Evolutionary conservation across 345 rosid species (phyloP), one percentile per base, ranked within the genome.

Genomic region (Salix purpurea): DNA sequence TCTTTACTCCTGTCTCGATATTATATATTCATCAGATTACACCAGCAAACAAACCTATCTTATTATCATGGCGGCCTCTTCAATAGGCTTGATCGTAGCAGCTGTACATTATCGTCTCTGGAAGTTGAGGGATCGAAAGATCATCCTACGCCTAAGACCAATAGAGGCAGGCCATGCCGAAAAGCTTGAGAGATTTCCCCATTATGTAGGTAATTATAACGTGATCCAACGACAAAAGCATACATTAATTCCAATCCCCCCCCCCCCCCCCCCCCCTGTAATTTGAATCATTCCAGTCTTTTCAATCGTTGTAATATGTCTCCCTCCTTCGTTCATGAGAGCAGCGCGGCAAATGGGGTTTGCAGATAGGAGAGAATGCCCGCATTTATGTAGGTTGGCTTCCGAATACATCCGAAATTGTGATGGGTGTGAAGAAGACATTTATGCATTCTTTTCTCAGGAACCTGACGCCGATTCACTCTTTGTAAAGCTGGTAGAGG

Each of bases 341-440:
- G 85, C 85, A 95, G 98, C 92, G 5, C 85, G 98, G 74, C 99
- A 96, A 77, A 67, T 96, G 85, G 97, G 98, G 56, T 87, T 93
- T 61, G 82, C 65, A 54, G 97, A 96, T 73, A 87, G 85, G 78
- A 81, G 80, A 67, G 91, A 90, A 76, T 90, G 91, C 44, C 96
- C 95, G 5, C 86, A 82, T 70, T 86, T 96, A 6, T 84, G 91
- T 87, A 89, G 86, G 76, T 77, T 93, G 52, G 99, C 94, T 18
- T 54, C 86, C 30, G 91, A 82, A 44, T 89, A 92, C 79, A 60
- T 96, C 73, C 77, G 74, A 77, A 86, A 86, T 77, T 76, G 88
- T 42, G 78, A 92, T 66, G 90, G 91, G 54, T 84, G 86, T 58
- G 97, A 91, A 71, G 89, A 83, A 60, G 86, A 79, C 62, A 78